These are phyloP conservation scores for Centella asiatica DNA, from an alignment of 129 eudicot genomes.

Conservation along the genomic window DNA sequence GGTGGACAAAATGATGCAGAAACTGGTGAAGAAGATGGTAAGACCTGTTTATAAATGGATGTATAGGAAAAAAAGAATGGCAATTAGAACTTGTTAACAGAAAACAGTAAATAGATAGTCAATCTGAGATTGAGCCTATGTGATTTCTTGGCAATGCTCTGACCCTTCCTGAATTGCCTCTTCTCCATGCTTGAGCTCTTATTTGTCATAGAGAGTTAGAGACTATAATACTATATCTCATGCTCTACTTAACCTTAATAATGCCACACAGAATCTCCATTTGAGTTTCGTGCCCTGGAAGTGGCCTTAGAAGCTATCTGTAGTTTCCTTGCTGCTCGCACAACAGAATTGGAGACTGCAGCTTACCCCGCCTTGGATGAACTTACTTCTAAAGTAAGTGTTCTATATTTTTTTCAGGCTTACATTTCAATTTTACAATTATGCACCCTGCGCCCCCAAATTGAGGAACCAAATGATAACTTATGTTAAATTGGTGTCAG, in stretches of 20 bases:
- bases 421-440: background rate
- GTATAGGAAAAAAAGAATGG: background rate
- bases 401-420: background rate
- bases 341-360: slow-evolving; percentile 75
- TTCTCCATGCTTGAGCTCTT: background rate
- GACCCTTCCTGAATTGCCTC: background rate
- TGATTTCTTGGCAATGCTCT: too few species aligned
- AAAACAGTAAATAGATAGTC: too few species aligned
- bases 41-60: background rate
- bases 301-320: slow-evolving; percentile 89
- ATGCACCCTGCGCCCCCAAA: too few species aligned
- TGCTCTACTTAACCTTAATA: slow-evolving; percentile 1
- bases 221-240: background rate
- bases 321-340: slow-evolving; percentile 81
- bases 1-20: slow-evolving; percentile 54
- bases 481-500: too few species aligned
- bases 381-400: slow-evolving; percentile 70
- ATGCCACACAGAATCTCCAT: slow-evolving; percentile 62
- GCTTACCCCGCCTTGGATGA: slow-evolving; percentile 90
- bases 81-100: background rate
- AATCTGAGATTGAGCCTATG: too few species aligned
- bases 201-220: background rate
- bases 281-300: slow-evolving; percentile 89
- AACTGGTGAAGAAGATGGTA: slow-evolving; percentile 83
- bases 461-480: too few species aligned